These are phyloP conservation scores for Friedmanniomyces simplex DNA, from an alignment of 495 filamentous ascomycete species.

Conservation along the genomic window DNA sequence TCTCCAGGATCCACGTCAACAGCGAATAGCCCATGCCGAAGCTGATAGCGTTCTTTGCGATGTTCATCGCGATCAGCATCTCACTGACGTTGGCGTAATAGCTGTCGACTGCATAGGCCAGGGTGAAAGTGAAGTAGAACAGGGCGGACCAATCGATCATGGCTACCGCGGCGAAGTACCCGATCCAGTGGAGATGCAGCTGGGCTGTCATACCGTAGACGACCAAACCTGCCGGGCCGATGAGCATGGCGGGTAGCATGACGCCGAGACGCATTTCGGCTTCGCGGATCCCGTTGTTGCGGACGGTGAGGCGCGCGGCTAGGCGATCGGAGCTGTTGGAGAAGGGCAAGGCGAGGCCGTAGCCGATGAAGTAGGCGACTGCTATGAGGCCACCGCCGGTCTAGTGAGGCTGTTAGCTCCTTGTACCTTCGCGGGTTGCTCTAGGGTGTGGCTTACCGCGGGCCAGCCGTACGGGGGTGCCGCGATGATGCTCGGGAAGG, in stretches of 20 bases:
- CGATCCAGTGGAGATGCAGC: constrained; percentile 17
- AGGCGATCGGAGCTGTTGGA: constrained; percentile 16
- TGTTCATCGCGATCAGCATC: constrained; percentile 59
- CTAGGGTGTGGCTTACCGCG: not conserved
- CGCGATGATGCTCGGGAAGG: constrained; percentile 17
- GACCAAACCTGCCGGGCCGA: constrained; percentile 17
- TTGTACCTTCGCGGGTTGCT: not conserved
- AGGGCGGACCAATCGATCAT: not conserved
- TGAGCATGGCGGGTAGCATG: constrained; percentile 17
- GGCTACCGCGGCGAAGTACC: constrained; percentile 3
- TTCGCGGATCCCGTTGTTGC: constrained; percentile 17
- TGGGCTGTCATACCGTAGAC: constrained; percentile 21
- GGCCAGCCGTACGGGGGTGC: constrained; percentile 19
- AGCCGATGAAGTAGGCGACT: constrained; percentile 17
- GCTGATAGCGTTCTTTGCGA: constrained; percentile 53
- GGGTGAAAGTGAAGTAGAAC: constrained; percentile 22
- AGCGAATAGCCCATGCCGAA: constrained; percentile 52
- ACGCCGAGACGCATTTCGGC: constrained; percentile 24
- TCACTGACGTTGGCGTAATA: constrained; percentile 37
- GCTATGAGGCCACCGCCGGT: constrained; percentile 14
- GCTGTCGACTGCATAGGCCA: constrained; percentile 21
- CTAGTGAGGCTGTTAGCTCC: not conserved
- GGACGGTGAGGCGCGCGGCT: constrained; percentile 16
- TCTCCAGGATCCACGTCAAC: constrained; percentile 46
- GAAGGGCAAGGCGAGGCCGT: constrained; percentile 18